Evolutionary conservation across 2,329 filamentous ascomycete genomes (phyloP), one percentile per base, ranked within the genome.

Genomic region (Colletotrichum brevisporum): DNA sequence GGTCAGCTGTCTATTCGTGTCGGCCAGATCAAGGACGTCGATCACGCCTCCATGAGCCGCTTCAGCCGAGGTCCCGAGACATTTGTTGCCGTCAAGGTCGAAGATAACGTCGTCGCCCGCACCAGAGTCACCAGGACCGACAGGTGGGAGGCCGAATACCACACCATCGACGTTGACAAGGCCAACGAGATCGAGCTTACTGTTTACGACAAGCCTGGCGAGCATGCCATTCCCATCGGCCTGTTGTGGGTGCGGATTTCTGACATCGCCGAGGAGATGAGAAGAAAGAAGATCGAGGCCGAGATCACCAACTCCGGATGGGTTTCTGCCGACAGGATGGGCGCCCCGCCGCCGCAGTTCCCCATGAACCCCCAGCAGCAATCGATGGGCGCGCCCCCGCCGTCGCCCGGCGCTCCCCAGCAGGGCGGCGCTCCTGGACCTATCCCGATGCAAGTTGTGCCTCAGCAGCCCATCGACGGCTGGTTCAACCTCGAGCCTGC

Each of bases 401-500:
- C 76, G 2, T 81, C 83, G 4, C 80, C 83, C 5, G 79, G 83
- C n/a, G 72, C 75, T 39, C 77, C 63, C 12, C 63, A 66, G n/a
- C 61, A 82, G 15, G 79, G 83, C 45, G 75, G 71, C 6, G 78
- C 51, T 74, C 78, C 66, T 73, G 56, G 52, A 8, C 45, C 52
- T 4, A 79, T 72, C 75, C 78, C 70, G 74, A 79, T 66, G 36
- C 88, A 81, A 75, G 89, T 81, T 80, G 84, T 80, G 75, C 86
- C 78, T 75, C 89, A 81, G 73, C 87, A 86, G 41, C 88, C 90
- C 73, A 94, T 99, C 70, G 95, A 98, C 73, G 92, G 94, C 21
- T 99, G 96, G 96, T 99, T 99, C 82, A 96, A 96, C 63, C 86
- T 99, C 52, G 96, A 99, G 80, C 96, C 96, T 2, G 93, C 95